phyloP scores from a whole-genome alignment of 108 stramenopile species.

The Stephanodiscus triporus region DNA sequence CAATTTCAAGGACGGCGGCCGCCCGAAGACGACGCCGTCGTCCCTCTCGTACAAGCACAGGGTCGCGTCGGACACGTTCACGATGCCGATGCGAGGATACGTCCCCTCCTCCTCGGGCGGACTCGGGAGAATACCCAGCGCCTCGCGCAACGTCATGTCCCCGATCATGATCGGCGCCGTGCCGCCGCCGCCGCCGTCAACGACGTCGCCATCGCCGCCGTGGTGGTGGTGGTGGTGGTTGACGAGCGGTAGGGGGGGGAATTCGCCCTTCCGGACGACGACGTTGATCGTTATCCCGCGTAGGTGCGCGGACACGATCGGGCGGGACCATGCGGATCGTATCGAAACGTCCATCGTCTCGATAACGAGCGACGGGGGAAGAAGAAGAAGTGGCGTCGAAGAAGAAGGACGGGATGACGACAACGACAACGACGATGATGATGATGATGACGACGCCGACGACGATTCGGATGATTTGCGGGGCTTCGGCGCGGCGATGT shows the following conservation, averaged over 20 bases:
- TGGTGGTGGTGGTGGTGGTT: no score
- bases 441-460: background rate
- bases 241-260: background rate
- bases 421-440: background rate
- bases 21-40: background rate
- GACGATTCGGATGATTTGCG: background rate
- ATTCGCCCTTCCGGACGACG: slow-evolving; percentile 30
- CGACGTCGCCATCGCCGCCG: no score
- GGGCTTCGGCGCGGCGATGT: background rate
- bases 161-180: slow-evolving; percentile 22
- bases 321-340: slow-evolving; percentile 29
- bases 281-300: slow-evolving; percentile 22
- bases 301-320: slow-evolving; percentile 29
- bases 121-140: slow-evolving; percentile 31
- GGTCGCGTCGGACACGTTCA: slow-evolving; percentile 40
- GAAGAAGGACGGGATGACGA: background rate
- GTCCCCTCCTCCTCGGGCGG: slow-evolving; percentile 40
- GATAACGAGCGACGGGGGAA: slow-evolving; percentile 29
- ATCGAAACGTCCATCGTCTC: slow-evolving; percentile 25
- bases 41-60: slow-evolving; percentile 25
- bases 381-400: background rate
- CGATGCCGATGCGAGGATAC: slow-evolving; percentile 45
- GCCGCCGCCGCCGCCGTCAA: background rate
- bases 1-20: slow-evolving; percentile 14
- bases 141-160: slow-evolving; percentile 41